Evolutionary conservation across 2,329 filamentous ascomycete species (phyloP).

Genomic region (Neofusicoccum umdonicola): DNA sequence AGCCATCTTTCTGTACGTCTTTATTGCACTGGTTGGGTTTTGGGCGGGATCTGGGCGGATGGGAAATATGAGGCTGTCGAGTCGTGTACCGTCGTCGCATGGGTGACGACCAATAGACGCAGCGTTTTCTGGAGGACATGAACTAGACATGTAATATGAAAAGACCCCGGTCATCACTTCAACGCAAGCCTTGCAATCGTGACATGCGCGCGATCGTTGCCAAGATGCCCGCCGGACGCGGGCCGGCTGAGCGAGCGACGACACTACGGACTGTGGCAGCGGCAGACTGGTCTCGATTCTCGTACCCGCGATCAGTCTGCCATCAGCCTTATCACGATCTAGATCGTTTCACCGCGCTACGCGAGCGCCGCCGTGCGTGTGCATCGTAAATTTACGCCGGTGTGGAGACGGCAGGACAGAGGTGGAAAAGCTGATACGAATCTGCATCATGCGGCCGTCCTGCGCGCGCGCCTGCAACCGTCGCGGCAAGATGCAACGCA

Average conservation of each 20-base stretch:
- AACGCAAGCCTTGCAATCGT: neutral
- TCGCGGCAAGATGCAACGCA: neutral
- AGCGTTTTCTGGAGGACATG: neutral
- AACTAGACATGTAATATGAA: slow-evolving; percentile 9
- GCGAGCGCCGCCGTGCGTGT: neutral
- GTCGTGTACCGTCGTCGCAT: neutral
- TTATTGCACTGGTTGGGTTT: neutral
- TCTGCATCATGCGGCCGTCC: neutral
- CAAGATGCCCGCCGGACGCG: neutral
- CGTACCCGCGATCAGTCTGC: neutral
- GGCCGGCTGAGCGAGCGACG: neutral
- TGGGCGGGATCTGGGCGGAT: neutral
- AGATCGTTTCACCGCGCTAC: neutral
- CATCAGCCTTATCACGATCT: slow-evolving; percentile 13
- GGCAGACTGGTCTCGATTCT: neutral
- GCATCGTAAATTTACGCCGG: neutral
- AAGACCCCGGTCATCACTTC: neutral
- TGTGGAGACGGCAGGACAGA: neutral
- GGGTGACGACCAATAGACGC: neutral
- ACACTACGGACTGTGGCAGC: neutral
- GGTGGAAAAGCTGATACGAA: neutral
- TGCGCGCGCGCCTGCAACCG: neutral
- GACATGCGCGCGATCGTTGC: neutral
- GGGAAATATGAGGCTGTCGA: neutral
- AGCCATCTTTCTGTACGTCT: slow-evolving; percentile 2